Evolutionary conservation across 2,329 filamentous ascomycete genomes (phyloP).

Genomic region (Penicillium capsulatum): DNA sequence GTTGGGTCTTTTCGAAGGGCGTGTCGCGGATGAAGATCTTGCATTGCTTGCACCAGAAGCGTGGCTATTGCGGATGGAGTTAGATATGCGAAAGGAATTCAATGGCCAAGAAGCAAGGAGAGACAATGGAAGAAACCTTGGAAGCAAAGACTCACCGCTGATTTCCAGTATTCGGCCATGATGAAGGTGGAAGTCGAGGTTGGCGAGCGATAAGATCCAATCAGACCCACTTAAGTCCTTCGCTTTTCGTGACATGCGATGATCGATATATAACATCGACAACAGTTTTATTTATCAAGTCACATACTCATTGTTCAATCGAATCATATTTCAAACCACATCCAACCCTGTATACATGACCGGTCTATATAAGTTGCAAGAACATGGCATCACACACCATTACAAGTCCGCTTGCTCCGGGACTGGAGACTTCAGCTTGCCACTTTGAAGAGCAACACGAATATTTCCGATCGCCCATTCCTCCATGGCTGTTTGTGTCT

Average conservation of each 20-base stretch:
- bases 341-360: neutral
- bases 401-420: slow-evolving; percentile 60
- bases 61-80: slow-evolving; percentile 51
- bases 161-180: slow-evolving; percentile 99
- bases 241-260: no score
- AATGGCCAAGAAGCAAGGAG: neutral
- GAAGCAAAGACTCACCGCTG: slow-evolving; percentile 66
- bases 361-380: neutral
- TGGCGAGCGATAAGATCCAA: slow-evolving; percentile 15
- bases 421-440: slow-evolving; percentile 64
- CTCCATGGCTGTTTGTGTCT: slow-evolving; percentile 63
- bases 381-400: neutral
- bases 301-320: no score
- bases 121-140: no score
- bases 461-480: slow-evolving; percentile 71
- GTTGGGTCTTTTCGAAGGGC: slow-evolving; percentile 79
- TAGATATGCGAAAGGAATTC: neutral
- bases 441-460: slow-evolving; percentile 56
- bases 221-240: slow-evolving; percentile 13
- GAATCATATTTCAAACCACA: no score
- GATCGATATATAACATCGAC: no score
- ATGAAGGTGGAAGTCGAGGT: neutral
- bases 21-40: slow-evolving; percentile 86
- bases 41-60: slow-evolving; percentile 99
- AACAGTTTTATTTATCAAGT: no score